Percentiles rank a stretch among this genome's conserved stretches.
Conservation (phyloP, 345 rosid species). For the Camelina laxa region DNA sequence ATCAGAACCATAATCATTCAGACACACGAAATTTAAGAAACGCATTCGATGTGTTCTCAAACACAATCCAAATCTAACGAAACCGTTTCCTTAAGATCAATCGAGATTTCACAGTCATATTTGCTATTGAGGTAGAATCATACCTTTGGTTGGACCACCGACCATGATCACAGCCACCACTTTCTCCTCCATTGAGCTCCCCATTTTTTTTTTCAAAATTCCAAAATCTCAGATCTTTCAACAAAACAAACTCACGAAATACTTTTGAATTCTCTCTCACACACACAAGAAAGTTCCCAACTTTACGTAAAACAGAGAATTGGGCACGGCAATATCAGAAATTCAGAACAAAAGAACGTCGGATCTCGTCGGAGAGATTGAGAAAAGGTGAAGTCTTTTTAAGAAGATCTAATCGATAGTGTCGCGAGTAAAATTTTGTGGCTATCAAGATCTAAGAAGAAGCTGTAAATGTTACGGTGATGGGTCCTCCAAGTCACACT, state of each 20-base stretch:
- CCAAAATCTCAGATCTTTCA: background rate
- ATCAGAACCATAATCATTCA: conserved; percentile 8
- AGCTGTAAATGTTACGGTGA: conserved; percentile 32
- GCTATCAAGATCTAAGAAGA: conserved; percentile 33
- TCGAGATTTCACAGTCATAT: background rate
- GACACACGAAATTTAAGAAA: background rate
- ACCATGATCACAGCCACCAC: conserved; percentile 98
- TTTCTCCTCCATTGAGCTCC: conserved; percentile 67
- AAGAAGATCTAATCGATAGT: conserved; percentile 31
- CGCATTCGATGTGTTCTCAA: conserved; percentile 22
- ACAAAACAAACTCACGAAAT: conserved; percentile 26
- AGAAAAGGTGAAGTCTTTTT: conserved; percentile 15
- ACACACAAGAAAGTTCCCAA: background rate
- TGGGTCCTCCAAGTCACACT: conserved; percentile 43
- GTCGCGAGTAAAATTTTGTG: conserved; percentile 2
- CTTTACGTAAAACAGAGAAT: background rate
- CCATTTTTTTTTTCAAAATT: conserved; percentile 49
- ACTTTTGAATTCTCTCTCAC: background rate
- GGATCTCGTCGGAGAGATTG: conserved; percentile 23
- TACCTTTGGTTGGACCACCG: conserved; percentile 99
- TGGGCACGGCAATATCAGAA: background rate
- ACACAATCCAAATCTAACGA: conserved; percentile 32
- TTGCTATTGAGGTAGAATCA: background rate
- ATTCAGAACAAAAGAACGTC: conserved; percentile 25
- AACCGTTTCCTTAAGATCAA: background rate